phyloP scores from a whole-genome alignment of 1,284 basidiomycete species.

The Marasmius oreades region DNA sequence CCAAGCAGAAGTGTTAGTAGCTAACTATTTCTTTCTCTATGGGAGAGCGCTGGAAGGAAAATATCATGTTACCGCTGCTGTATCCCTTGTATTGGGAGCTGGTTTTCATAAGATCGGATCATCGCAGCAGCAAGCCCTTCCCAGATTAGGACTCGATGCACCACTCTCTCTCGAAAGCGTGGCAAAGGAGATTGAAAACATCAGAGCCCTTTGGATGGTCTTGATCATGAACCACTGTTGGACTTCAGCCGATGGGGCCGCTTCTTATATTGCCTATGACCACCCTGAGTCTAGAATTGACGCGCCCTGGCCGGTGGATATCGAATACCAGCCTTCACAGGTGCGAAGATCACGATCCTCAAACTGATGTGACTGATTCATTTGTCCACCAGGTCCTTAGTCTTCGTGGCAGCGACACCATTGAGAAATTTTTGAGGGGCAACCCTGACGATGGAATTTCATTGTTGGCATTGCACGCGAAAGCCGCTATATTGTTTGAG shows the following conservation, averaged over 20 bases:
- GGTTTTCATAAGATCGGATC: conserved; percentile 10
- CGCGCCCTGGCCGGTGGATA: conserved; percentile 15
- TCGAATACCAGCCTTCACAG: neutral
- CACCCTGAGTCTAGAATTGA: conserved; percentile 9
- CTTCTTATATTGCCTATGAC: conserved; percentile 6
- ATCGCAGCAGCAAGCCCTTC: neutral
- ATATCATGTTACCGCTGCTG: conserved; percentile 12
- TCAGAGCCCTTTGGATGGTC: conserved; percentile 15
- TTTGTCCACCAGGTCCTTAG: conserved; percentile 2
- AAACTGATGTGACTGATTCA: neutral
- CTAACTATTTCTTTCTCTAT: conserved; percentile 10
- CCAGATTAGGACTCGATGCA: neutral
- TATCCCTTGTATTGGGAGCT: conserved; percentile 11
- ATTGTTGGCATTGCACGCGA: conserved; percentile 19
- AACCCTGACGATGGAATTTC: conserved; percentile 16
- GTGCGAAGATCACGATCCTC: neutral
- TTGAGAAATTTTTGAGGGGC: conserved; percentile 22
- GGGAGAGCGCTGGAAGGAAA: conserved; percentile 5
- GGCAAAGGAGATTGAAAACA: conserved; percentile 9
- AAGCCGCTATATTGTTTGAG: conserved; percentile 24
- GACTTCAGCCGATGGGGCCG: conserved; percentile 9
- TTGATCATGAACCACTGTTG: conserved; percentile 12
- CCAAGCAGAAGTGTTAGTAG: conserved; percentile 10
- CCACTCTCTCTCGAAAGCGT: neutral
- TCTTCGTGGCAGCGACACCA: conserved; percentile 10